Evolutionary conservation across 2,329 filamentous ascomycete species (phyloP), one percentile per base, ranked within the genome.

Genomic region (Xylaria sp.): DNA sequence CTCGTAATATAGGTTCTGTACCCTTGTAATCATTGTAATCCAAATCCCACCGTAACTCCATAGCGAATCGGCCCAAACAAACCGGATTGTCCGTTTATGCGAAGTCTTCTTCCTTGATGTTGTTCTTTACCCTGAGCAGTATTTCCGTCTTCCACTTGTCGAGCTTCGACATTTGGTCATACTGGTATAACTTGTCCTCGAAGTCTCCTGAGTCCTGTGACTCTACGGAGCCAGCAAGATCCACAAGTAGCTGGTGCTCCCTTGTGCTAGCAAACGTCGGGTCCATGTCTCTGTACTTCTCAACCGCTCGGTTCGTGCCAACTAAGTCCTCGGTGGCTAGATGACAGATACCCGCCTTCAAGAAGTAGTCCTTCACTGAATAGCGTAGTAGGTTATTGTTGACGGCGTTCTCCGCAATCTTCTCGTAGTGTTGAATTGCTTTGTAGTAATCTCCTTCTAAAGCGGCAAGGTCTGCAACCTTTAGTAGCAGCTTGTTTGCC

Each of bases 71-170:
- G 51, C 64, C 69, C 51, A 25, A 52, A 55, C 51, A 31, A 52
- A 55, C 60, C 36, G 15, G n/a, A 18, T 12, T 31, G 43, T 59
- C 39, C 18, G 43, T 68, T 72, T 72, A 79, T 51, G 78, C 77
- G 68, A 79, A 79, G 68, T 79, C 78, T 63, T 79, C 78, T 39
- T 75, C 77, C 82, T 95, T 91, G 75, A 97, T 97, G 63, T 86
- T 86, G 76, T 91, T 90, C 90, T 98, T 98, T 77, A 98, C 87
- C 75, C 90, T 88, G 77, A 97, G 83, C 71, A 97, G 81, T 67
- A 97, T 84, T 39, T 91, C 93, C 60, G 93, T 97, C 91, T 98
- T 97, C 95, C 95, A 98, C 84, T 95, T 96, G 79, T 98, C 94
- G 77, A 98, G 83, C 85, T 96, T 96, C 13, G 69, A 71, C 83